Evolutionary conservation across 495 filamentous ascomycete species (phyloP).

Genomic region (Aspergillus egyptiacus): DNA sequence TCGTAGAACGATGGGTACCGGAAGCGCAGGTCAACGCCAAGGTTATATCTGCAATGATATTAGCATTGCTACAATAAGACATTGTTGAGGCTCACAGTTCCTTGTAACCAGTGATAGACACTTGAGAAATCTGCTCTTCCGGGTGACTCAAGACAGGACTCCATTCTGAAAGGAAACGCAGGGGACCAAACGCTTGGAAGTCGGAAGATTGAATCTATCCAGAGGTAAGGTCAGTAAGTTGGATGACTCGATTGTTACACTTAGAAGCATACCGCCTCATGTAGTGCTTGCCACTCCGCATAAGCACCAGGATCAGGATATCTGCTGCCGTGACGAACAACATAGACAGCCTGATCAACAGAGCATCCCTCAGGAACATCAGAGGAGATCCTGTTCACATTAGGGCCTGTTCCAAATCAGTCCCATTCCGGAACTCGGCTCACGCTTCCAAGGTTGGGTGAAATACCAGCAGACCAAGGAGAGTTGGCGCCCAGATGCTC

Average conservation of each 20-base stretch:
- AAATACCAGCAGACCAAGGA: constrained; percentile 46
- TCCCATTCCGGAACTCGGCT: too few species aligned
- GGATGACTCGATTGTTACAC: not conserved
- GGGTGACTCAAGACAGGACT: constrained; percentile 45
- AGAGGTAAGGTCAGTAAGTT: not conserved
- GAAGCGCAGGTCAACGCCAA: constrained; percentile 16
- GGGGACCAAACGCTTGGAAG: constrained; percentile 35
- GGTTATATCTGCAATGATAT: constrained; percentile 18
- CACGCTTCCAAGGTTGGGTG: too few species aligned
- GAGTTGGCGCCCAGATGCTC: constrained; percentile 48
- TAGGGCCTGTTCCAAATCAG: constrained; percentile 42
- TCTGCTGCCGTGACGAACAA: constrained; percentile 51
- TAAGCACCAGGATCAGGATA: constrained; percentile 52
- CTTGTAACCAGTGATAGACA: constrained; percentile 51
- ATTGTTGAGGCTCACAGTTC: constrained; percentile 34
- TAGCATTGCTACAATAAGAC: constrained; percentile 20
- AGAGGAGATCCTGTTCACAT: constrained; percentile 45
- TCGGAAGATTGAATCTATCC: constrained; percentile 36
- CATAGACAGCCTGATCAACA: constrained; percentile 49
- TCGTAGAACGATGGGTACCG: constrained; percentile 51
- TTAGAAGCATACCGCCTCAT: constrained; percentile 31
- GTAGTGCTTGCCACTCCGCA: constrained; percentile 43
- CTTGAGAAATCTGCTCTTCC: constrained; percentile 41
- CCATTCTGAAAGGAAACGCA: constrained; percentile 50
- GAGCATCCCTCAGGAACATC: constrained; percentile 45